Conservation (phyloP, 1,284 basidiomycete genomes). For the Ganoderma meredithae region DNA sequence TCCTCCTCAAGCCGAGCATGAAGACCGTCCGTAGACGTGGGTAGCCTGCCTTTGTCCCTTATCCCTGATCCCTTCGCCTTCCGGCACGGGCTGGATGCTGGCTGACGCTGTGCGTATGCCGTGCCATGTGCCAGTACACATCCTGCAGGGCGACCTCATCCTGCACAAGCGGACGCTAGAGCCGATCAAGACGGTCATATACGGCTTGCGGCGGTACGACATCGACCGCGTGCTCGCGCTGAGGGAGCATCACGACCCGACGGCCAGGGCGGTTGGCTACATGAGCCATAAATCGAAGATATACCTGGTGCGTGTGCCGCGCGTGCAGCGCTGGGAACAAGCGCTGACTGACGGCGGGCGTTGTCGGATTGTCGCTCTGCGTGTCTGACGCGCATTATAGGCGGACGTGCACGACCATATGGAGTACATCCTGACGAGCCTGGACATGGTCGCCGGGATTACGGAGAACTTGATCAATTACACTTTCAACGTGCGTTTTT, state of each 20-base stretch:
- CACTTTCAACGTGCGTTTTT: slow-evolving; percentile 60
- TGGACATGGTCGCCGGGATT: slow-evolving; percentile 74
- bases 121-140: slow-evolving; percentile 58
- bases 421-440: slow-evolving; percentile 68
- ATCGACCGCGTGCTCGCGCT: slow-evolving; percentile 67
- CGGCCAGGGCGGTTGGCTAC: slow-evolving; percentile 57
- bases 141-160: slow-evolving; percentile 74
- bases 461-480: slow-evolving; percentile 76
- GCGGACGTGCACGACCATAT: slow-evolving; percentile 77
- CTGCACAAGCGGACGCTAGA: slow-evolving; percentile 73
- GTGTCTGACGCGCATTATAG: slow-evolving; percentile 40
- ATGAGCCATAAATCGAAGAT: slow-evolving; percentile 75
- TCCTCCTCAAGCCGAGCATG: slow-evolving; percentile 67
- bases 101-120: neutral
- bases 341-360: neutral
- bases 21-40: slow-evolving; percentile 62
- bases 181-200: slow-evolving; percentile 71
- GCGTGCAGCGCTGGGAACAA: too few species aligned
- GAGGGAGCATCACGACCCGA: slow-evolving; percentile 45
- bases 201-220: slow-evolving; percentile 71
- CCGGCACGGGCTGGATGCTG: neutral
- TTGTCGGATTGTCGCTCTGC: neutral
- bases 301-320: slow-evolving; percentile 61
- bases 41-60: slow-evolving; percentile 35
- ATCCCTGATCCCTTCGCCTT: neutral